phyloP scores from a whole-genome alignment of 176 grass and related monocot species.

The Aegilops tauschii region DNA sequence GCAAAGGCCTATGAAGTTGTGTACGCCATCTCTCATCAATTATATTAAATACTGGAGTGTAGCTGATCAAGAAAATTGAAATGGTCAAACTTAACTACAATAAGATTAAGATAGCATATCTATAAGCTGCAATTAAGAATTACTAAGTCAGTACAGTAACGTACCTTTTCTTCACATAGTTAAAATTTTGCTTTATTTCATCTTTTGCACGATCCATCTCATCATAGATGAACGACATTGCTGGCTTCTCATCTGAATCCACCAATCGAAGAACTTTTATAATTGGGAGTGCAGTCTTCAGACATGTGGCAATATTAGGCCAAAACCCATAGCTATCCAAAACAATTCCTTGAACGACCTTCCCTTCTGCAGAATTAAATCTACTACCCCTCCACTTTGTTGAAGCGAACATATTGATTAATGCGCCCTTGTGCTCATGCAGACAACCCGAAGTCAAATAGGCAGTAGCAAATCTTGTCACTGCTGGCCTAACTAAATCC shows the following conservation, averaged over 20 bases:
- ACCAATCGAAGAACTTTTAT: not conserved
- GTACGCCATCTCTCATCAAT: not conserved
- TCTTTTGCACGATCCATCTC: not conserved
- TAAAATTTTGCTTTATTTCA: not conserved
- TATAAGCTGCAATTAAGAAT: no score
- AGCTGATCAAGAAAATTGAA: no score
- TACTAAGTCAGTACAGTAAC: no score
- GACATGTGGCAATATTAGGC: not conserved
- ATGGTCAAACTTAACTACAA: no score
- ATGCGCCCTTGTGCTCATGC: not conserved
- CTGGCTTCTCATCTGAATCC: not conserved
- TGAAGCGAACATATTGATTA: not conserved
- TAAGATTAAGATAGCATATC: no score
- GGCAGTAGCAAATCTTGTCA: not conserved
- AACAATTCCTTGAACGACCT: not conserved
- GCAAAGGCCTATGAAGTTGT: not conserved
- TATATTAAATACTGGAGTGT: not conserved
- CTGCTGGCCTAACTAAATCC: not conserved
- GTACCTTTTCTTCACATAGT: not conserved
- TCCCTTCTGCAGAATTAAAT: not conserved
- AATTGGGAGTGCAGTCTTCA: not conserved
- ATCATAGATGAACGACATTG: not conserved
- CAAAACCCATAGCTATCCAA: not conserved
- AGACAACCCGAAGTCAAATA: not conserved
- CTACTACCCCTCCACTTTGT: not conserved